phyloP scores from a whole-genome alignment of 768 basidiomycete species.

The Mycena venus region DNA sequence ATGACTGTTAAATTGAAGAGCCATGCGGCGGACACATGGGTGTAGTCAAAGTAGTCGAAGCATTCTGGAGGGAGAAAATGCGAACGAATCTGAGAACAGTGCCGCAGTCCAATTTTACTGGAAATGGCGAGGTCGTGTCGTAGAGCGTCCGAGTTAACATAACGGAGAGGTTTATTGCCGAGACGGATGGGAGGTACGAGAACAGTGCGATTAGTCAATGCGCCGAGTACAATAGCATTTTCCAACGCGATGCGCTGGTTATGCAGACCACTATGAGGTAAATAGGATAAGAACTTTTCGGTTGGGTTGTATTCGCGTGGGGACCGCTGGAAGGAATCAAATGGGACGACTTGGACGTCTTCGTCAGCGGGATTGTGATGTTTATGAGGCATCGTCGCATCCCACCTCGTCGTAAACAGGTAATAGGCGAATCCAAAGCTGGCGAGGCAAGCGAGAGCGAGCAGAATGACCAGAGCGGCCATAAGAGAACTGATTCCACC shows the following conservation, averaged over 20 bases:
- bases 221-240: slow-evolving; percentile 83
- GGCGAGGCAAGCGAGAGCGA: slow-evolving; percentile 61
- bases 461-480: slow-evolving; percentile 59
- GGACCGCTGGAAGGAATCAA: slow-evolving; percentile 34
- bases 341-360: slow-evolving; percentile 44
- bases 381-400: slow-evolving; percentile 34
- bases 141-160: slow-evolving; percentile 67
- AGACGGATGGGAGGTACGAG: slow-evolving; percentile 84
- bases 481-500: slow-evolving; percentile 47
- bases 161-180: slow-evolving; percentile 71
- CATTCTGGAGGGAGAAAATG: slow-evolving; percentile 68
- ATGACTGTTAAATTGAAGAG: slow-evolving; percentile 68
- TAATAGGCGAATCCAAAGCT: slow-evolving; percentile 76
- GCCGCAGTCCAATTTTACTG: slow-evolving; percentile 63
- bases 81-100: slow-evolving; percentile 59
- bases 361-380: slow-evolving; percentile 47
- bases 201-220: slow-evolving; percentile 80
- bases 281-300: slow-evolving; percentile 72
- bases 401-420: slow-evolving; percentile 75
- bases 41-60: slow-evolving; percentile 69
- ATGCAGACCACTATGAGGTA: slow-evolving; percentile 89
- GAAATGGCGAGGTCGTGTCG: slow-evolving; percentile 59
- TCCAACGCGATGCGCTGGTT: slow-evolving; percentile 91
- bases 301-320: slow-evolving; percentile 13
- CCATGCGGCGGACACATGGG: slow-evolving; percentile 78